Evolutionary conservation across 2,329 filamentous ascomycete genomes (phyloP).

Genomic region (Aschersonia sp.): DNA sequence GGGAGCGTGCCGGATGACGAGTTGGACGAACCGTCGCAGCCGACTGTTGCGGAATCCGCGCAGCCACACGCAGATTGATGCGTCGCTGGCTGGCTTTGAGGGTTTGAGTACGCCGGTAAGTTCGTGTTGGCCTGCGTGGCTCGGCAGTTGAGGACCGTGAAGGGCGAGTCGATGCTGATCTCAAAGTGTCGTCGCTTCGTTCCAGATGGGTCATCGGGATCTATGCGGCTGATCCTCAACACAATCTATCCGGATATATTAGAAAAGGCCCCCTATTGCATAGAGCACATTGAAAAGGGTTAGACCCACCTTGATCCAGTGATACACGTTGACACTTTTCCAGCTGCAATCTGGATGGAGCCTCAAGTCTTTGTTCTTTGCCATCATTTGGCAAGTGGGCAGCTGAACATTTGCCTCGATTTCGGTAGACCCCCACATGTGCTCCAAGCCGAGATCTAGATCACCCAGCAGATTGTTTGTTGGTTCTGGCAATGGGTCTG

Average conservation of each 20-base stretch:
- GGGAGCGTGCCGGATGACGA: slow-evolving; percentile 40
- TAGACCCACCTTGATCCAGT: slow-evolving; percentile 77
- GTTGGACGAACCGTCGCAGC: slow-evolving; percentile 52
- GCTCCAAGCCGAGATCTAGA: slow-evolving; percentile 53
- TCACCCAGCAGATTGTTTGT: slow-evolving; percentile 68
- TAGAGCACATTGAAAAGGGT: neutral
- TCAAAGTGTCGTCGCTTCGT: slow-evolving; percentile 78
- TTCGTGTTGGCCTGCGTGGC: slow-evolving; percentile 84
- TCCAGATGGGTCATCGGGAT: slow-evolving; percentile 56
- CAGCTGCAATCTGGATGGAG: slow-evolving; percentile 87
- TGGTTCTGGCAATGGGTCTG: slow-evolving; percentile 31
- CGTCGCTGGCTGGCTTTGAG: slow-evolving; percentile 31
- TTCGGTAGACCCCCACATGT: slow-evolving; percentile 74
- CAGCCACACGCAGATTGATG: slow-evolving; percentile 37
- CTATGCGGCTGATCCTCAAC: slow-evolving; percentile 76
- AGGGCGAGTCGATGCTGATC: slow-evolving; percentile 90
- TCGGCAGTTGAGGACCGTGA: slow-evolving; percentile 83
- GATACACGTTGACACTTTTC: slow-evolving; percentile 84
- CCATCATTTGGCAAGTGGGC: slow-evolving; percentile 77
- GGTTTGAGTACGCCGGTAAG: slow-evolving; percentile 59
- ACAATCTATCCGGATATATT: slow-evolving; percentile 47
- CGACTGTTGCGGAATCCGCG: slow-evolving; percentile 32
- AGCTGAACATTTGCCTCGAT: slow-evolving; percentile 91
- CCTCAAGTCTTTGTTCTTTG: slow-evolving; percentile 48
- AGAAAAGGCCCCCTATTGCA: neutral